A percentile compares a stretch with the other conserved stretches of the same genome.
These are phyloP conservation scores for Botryosphaeria dothidea DNA, from an alignment of 2,329 filamentous ascomycete genomes.

Conservation along the genomic window DNA sequence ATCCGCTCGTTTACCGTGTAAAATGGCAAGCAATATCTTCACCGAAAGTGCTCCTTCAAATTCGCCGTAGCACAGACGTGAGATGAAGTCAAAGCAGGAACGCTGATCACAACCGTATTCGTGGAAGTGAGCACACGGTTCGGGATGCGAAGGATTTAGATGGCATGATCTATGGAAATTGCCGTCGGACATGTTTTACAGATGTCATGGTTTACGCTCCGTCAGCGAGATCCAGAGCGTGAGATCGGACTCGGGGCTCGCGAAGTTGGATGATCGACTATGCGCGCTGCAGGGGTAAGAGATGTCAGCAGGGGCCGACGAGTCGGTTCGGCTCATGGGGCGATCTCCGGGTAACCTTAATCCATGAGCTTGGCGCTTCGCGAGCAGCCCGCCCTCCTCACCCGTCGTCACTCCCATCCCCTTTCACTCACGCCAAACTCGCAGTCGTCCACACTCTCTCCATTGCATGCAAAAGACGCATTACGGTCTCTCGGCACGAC, in stretches of 20 bases:
- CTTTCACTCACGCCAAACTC: not conserved
- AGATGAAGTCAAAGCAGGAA: not conserved
- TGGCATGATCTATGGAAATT: not conserved
- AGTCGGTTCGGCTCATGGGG: not conserved
- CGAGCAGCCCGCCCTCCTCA: not conserved
- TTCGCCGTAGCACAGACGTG: no score
- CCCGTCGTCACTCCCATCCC: not conserved
- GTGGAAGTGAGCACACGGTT: not conserved
- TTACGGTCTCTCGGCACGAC: not conserved
- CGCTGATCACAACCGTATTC: not conserved
- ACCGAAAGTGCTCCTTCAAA: no score
- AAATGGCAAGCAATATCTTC: no score
- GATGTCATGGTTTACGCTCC: not conserved
- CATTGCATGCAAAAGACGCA: not conserved
- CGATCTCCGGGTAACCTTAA: slow-evolving; percentile 13
- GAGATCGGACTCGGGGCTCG: not conserved
- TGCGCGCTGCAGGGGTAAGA: slow-evolving; percentile 9
- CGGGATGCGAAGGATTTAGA: not conserved
- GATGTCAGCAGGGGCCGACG: not conserved
- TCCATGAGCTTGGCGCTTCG: not conserved
- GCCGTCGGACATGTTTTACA: not conserved
- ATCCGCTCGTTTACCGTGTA: no score
- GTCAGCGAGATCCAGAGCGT: not conserved
- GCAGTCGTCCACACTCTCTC: not conserved
- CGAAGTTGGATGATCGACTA: not conserved